Conservation (phyloP, 208 protist species). For the Acanthamoeba triangularis region DNA sequence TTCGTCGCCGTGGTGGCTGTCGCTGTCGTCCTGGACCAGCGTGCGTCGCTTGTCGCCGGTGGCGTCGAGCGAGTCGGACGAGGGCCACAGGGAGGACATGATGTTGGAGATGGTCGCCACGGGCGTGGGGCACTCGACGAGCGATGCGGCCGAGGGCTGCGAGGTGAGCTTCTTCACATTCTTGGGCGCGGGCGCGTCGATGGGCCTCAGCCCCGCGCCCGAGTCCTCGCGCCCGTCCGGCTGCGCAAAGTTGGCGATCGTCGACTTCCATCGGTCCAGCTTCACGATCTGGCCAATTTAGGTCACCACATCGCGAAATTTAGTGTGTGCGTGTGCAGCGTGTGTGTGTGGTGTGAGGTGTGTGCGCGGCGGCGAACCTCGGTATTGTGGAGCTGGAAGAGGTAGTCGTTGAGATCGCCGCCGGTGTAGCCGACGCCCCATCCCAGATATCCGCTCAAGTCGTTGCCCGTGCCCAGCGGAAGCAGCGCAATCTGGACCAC, state of each 20-base stretch:
- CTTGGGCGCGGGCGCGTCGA: constrained; percentile 21
- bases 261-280: constrained; percentile 55
- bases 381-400: constrained; percentile 25
- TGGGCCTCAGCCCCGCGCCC: background rate
- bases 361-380: background rate
- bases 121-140: background rate
- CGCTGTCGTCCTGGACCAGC: constrained; percentile 23
- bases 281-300: background rate
- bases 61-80: background rate
- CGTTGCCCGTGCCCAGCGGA: constrained; percentile 55
- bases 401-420: constrained; percentile 25
- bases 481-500: constrained; percentile 11
- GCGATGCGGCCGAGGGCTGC: background rate
- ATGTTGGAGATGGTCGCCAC: constrained; percentile 30
- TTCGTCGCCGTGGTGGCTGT: background rate
- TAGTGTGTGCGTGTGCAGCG: background rate
- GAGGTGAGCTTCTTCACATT: background rate
- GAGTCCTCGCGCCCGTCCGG: constrained; percentile 17
- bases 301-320: background rate
- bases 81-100: constrained; percentile 30
- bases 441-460: constrained; percentile 35
- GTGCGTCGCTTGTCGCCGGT: background rate
- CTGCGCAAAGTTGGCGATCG: background rate
- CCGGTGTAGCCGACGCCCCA: constrained; percentile 65
- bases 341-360: no score